These are phyloP conservation scores for Kazachstania taianensis DNA, from an alignment of 805 yeast species.

Conservation along the genomic window DNA sequence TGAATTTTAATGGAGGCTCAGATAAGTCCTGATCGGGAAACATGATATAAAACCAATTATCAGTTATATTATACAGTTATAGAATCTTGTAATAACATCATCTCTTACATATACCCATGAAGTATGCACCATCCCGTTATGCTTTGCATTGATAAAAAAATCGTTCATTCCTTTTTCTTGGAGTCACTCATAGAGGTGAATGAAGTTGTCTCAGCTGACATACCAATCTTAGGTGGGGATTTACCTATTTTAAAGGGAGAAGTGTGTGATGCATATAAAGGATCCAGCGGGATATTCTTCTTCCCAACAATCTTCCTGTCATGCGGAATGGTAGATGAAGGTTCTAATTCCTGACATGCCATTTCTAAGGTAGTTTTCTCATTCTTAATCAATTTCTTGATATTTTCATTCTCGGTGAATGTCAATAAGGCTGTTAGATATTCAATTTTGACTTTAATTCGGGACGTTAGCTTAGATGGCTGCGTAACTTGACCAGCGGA, in stretches of 20 bases:
- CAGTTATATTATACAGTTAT: too few relatives aligned
- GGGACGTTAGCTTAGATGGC: not conserved
- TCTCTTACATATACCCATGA: too few relatives aligned
- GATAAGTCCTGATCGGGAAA: too few relatives aligned
- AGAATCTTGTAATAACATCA: too few relatives aligned
- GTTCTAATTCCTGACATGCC: constrained; percentile 15
- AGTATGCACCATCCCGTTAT: too few relatives aligned
- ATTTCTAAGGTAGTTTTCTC: constrained; percentile 17
- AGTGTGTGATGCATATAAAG: not conserved
- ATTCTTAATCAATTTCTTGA: constrained; percentile 8
- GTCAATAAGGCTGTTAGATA: constrained; percentile 1
- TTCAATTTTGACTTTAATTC: constrained; percentile 2
- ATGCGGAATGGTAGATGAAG: not conserved
- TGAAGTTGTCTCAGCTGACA: constrained; percentile 3
- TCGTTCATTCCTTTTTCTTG: constrained; percentile 4
- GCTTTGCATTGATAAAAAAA: too few relatives aligned
- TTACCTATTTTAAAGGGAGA: constrained; percentile 13
- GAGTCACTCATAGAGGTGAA: constrained; percentile 1
- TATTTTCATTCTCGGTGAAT: constrained; percentile 4
- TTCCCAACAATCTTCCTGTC: not conserved
- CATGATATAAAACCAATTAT: too few relatives aligned
- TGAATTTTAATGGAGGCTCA: too few relatives aligned
- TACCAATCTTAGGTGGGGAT: constrained; percentile 26
- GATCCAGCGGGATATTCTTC: too few relatives aligned
- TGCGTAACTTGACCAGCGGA: not conserved